phyloP scores from a whole-genome alignment of 495 filamentous ascomycete genomes.

The Talaromyces proteolyticus region DNA sequence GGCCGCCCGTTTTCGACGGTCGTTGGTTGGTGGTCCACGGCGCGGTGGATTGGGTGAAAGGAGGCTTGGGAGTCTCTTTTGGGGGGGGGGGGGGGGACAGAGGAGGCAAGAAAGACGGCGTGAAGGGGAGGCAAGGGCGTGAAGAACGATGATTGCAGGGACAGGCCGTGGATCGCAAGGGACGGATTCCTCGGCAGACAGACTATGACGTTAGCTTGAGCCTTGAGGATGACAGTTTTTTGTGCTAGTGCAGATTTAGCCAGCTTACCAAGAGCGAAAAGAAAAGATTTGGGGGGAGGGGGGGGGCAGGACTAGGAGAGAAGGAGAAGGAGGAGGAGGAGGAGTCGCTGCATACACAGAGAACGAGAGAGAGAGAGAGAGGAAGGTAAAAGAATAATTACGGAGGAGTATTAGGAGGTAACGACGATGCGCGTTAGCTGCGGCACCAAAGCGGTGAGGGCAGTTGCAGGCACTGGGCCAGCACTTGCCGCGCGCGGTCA shows the following conservation, averaged over 20 bases:
- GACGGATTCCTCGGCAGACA: constrained; percentile 4
- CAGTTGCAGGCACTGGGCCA: not conserved
- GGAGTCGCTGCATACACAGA: not conserved
- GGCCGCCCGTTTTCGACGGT: constrained; percentile 5
- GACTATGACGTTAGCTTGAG: not conserved
- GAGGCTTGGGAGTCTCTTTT: not conserved
- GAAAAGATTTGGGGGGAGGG: not conserved
- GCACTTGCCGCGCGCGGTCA: no score
- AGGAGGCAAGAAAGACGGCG: constrained; percentile 9
- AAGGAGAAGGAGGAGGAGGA: not conserved
- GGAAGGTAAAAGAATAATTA: not conserved
- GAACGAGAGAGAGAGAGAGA: not conserved
- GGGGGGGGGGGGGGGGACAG: constrained; percentile 6
- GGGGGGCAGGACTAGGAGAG: not conserved
- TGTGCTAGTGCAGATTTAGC: no score
- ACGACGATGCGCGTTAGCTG: no score
- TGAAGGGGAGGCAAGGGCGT: constrained; percentile 2
- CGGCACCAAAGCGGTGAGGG: not conserved
- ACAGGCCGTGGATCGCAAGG: constrained; percentile 6
- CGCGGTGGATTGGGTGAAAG: not conserved
- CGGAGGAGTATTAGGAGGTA: not conserved
- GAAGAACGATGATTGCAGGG: constrained; percentile 4
- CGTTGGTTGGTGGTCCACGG: not conserved
- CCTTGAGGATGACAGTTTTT: not conserved
- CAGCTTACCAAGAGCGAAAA: no score